Percentiles rank a stretch among this genome's conserved stretches.
These are phyloP conservation scores for Rhodotorula taiwanensis DNA, from an alignment of 768 basidiomycete genomes.

Conservation along the genomic window DNA sequence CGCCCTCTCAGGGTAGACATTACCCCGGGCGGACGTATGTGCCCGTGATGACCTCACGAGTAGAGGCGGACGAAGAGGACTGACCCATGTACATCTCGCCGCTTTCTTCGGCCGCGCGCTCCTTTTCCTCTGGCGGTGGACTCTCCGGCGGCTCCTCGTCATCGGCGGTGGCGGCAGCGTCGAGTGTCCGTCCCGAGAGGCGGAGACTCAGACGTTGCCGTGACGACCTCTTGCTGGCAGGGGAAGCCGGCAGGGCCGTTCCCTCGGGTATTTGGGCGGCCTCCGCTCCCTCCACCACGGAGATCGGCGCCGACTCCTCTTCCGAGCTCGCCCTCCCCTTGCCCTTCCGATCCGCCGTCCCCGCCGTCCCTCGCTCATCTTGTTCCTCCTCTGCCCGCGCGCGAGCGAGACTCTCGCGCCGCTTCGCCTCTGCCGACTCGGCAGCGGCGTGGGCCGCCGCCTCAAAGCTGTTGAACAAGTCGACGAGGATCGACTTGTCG, in stretches of 20 bases:
- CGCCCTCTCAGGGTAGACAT: too few relatives aligned
- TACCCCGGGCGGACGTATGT: too few relatives aligned
- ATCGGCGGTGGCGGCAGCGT: not conserved
- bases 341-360: too few relatives aligned
- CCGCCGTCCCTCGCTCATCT: too few relatives aligned
- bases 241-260: too few relatives aligned
- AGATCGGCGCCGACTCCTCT: not conserved
- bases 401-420: not conserved
- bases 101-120: slow-evolving; percentile 56
- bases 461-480: slow-evolving; percentile 74
- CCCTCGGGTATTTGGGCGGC: too few relatives aligned
- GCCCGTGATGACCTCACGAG: not conserved
- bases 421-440: slow-evolving; percentile 46
- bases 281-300: too few relatives aligned
- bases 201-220: too few relatives aligned
- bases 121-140: not conserved
- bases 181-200: too few relatives aligned
- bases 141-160: slow-evolving; percentile 49
- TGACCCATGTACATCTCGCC: slow-evolving; percentile 91
- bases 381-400: too few relatives aligned
- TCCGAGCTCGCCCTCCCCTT: not conserved
- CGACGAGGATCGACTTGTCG: slow-evolving; percentile 78
- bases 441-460: slow-evolving; percentile 57
- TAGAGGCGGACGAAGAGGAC: slow-evolving; percentile 33
- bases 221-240: too few relatives aligned